Base-by-base conservation (phyloP, 192 early-diverging fungal species). In the Funneliformis geosporum region DNA sequence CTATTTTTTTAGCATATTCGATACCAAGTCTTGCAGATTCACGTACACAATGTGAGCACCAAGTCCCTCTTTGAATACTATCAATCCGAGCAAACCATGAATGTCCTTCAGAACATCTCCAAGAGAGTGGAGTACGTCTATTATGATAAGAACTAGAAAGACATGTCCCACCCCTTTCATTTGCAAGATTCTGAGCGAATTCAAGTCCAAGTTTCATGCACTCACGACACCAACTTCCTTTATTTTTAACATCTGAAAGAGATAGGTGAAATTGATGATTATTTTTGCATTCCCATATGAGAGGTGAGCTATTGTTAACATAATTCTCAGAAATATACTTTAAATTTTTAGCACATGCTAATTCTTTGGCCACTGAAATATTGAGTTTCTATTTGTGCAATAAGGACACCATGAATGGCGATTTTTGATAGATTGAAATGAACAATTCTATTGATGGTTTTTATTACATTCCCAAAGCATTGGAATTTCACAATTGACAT, bases 241-340 rank as follows among this genome's bases (percentile, higher is more conserved):
- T 1, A 60, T 72, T 72, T 72, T 72, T 72, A 43, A 72, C 40
- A 46, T 72, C 7, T 72, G 70, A 39, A 72, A 72, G 40, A 6
- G 70, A 72, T 44, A 46, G 43, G 18, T n/a, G 7, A 72, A 72
- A 72, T 72, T 72, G 38, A 72, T 72, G 70, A 6, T 18, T 46
- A 72, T 72, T 72, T 72, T 72, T 14, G 25, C 40, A 72, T 43
- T 72, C 70, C 40, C 40, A 72, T 43, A 72, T 43, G 2, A 72
- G 70, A 72, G 70, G 70, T 72, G 43, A 72, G 25, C 16, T 72
- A 72, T 42, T 72, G 43, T 47, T 72, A 72, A 72, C 43, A 42
- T 72, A 72, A n/a, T 72, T 72, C 25, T 46, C 5, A 47, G 18
- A 67, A 67, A 67, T 27, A 67, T 27, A 67, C 27, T 67, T 39